Evolutionary conservation across 2,329 filamentous ascomycete species (phyloP).

Genomic region (Cryoendolithus antarcticus): DNA sequence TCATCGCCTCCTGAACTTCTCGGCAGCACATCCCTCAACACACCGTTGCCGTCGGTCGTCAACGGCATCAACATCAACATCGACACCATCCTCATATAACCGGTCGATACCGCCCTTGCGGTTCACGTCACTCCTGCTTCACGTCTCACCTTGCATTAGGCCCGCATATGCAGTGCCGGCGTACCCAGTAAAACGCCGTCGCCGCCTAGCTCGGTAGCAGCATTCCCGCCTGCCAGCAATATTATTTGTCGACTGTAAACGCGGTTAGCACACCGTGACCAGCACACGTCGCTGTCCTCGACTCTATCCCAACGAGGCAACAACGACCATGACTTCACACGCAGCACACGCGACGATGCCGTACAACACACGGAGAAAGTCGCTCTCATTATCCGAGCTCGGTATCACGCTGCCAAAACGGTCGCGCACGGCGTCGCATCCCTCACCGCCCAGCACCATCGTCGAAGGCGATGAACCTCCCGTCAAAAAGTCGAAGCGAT

Average conservation of each 20-base stretch:
- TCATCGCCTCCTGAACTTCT: background rate
- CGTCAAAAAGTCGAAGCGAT: conserved; percentile 58
- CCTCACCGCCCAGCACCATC: conserved; percentile 50
- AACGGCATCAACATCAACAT: background rate
- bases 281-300: background rate
- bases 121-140: background rate
- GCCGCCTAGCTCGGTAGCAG: conserved; percentile 3
- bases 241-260: conserved; percentile 1
- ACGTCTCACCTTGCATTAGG: conserved; percentile 5
- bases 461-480: conserved; percentile 45
- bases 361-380: conserved; percentile 96
- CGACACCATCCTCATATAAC: background rate
- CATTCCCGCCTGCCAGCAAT: conserved; percentile 1
- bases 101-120: background rate
- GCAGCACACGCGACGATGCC: conserved; percentile 49
- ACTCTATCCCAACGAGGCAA: background rate
- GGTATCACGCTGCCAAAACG: conserved; percentile 69
- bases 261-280: background rate
- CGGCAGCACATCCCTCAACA: background rate
- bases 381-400: conserved; percentile 78
- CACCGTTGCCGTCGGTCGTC: background rate
- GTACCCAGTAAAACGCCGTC: conserved; percentile 2
- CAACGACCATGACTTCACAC: conserved; percentile 3
- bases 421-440: conserved; percentile 32
- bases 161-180: conserved; percentile 5